These are phyloP conservation scores for Citrus reticulata DNA, from an alignment of 345 rosid species.

Conservation along the genomic window DNA sequence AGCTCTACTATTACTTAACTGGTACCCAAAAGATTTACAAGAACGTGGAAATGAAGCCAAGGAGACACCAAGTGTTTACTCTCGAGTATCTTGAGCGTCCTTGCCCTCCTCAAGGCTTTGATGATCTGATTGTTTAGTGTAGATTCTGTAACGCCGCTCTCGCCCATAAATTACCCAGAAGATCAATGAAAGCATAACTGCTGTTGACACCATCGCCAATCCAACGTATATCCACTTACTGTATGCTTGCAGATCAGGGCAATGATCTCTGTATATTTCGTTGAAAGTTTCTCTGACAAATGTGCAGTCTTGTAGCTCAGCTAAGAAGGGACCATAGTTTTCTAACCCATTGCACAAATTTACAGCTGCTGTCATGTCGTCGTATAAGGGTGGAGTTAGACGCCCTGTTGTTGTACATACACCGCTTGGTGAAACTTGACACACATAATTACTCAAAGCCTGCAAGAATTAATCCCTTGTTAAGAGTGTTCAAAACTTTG, in stretches of 20 bases:
- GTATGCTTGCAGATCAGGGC: conserved; percentile 61
- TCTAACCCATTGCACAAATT: conserved; percentile 54
- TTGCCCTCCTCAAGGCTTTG: conserved; percentile 11
- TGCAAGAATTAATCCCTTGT: conserved; percentile 18
- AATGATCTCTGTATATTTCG: conserved; percentile 50
- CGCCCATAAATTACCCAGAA: conserved; percentile 74
- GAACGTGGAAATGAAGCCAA: not conserved
- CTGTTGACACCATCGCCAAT: conserved; percentile 61
- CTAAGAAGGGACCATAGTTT: conserved; percentile 61
- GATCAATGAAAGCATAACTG: conserved; percentile 86
- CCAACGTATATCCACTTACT: conserved; percentile 68
- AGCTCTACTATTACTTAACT: not conserved
- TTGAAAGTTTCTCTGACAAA: conserved; percentile 71
- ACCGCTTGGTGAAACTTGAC: conserved; percentile 66
- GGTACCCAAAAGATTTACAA: not conserved
- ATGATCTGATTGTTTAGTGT: conserved; percentile 17
- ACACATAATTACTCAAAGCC: conserved; percentile 72
- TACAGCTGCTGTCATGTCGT: conserved; percentile 63
- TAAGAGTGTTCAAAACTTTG: not conserved
- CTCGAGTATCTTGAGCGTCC: conserved; percentile 19
- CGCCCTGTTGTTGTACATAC: conserved; percentile 72
- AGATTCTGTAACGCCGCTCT: conserved; percentile 51
- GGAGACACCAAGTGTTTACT: not conserved
- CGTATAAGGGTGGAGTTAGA: conserved; percentile 60
- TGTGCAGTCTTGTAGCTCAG: conserved; percentile 72